Percentiles rank a stretch among this genome's conserved stretches.
Evolutionary conservation across 1,284 basidiomycete species (phyloP).

Genomic region (Ganoderma lucidum): DNA sequence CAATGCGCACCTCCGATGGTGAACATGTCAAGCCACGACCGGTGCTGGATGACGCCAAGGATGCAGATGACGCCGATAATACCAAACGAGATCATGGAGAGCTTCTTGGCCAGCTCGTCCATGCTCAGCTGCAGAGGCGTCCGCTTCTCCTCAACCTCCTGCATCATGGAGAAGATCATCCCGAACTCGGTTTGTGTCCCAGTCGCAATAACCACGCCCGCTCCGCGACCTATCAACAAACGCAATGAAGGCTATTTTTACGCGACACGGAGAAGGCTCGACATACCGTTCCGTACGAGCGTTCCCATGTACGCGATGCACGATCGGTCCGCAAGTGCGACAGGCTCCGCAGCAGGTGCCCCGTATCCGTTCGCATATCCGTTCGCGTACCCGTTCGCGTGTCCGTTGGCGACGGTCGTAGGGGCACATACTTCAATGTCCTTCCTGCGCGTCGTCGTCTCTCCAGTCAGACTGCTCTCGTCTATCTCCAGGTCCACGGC

Average conservation of each 20-base stretch:
- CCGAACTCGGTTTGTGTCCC: conserved; percentile 95
- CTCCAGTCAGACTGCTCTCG: conserved; percentile 95
- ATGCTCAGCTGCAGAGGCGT: conserved; percentile 95
- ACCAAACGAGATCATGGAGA: conserved; percentile 90
- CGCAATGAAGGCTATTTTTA: not conserved
- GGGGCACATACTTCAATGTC: conserved; percentile 58
- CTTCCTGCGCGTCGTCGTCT: conserved; percentile 87
- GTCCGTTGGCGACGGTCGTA: conserved; percentile 22
- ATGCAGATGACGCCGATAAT: conserved; percentile 95
- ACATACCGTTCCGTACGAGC: conserved; percentile 85
- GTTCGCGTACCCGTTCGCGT: conserved; percentile 26
- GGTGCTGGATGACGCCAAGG: conserved; percentile 86
- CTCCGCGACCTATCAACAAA: conserved; percentile 71
- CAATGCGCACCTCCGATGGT: conserved; percentile 86
- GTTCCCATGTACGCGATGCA: conserved; percentile 99
- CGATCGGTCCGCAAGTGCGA: conserved; percentile 84
- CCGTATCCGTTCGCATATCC: conserved; percentile 27
- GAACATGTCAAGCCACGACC: conserved; percentile 98
- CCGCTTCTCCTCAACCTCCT: conserved; percentile 94
- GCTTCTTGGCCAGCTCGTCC: conserved; percentile 95
- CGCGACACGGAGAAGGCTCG: not conserved
- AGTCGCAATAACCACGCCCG: conserved; percentile 91
- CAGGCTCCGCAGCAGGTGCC: conserved; percentile 49
- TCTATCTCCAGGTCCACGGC: conserved; percentile 92
- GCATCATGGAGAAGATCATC: conserved; percentile 98